Base-by-base conservation (phyloP, 306 rosid genomes). In the Argentina anserina region DNA sequence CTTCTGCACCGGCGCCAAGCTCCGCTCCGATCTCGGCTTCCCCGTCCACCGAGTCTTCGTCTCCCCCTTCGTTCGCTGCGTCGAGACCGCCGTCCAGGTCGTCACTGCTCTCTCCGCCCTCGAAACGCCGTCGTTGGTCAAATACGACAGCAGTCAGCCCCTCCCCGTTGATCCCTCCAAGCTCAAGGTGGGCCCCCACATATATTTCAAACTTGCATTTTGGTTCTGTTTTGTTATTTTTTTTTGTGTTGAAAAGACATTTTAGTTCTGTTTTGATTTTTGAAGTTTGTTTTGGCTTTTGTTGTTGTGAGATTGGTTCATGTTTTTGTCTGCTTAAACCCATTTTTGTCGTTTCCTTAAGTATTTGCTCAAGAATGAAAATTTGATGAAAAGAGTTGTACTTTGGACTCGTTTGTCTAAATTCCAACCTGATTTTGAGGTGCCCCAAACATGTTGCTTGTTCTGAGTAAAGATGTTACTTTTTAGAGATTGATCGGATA, bases 11-110 rank as follows among this genome's bases (percentile, higher is more conserved):
- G 98, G 96, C 68, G 87, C 79, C 69, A 75, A 74, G 60, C 81
- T 94, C 78, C 86, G 88, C 1, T 21, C 41, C 61, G 10, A 34
- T 21, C 82, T 87, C 73, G 81, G 76, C 0, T 88, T 84, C 81
- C 86, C 90, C 1, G 37, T 89, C 36, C 81, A 89, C 60, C 90
- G 97, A 17, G 87, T 86, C 62, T 85, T 88, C 70, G 96, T 94
- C 21, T 94, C 99, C 11, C 99, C 99, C 5, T 94, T 94, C 74
- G 74, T 88, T 71, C 98, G 98, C 31, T 94, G 98, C 80, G 69
- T 94, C 47, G 88, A 94, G 76, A 94, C 98, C 65, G 97, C 98
- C 46, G 67, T 67, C 7, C 82, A 88, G 69, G 96, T 78, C 49
- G 67, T 91, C 74, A 18, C 83, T 29, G 95, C 91, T 9, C 86